Evolutionary conservation across 345 rosid genomes (phyloP).

Genomic region (Firmiana major): DNA sequence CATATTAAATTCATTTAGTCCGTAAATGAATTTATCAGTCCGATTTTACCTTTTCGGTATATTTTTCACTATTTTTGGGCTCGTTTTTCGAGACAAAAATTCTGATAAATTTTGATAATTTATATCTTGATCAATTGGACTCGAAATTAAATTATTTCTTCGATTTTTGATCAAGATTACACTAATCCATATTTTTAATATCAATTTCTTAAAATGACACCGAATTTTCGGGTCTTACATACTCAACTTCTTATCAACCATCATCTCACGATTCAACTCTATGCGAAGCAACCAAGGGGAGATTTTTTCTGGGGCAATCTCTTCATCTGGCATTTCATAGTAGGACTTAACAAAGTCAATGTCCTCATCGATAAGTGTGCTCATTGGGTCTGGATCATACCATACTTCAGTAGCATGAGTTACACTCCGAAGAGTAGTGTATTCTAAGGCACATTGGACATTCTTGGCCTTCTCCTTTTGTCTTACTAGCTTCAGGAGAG

Average conservation of each 20-base stretch:
- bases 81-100: too few relatives aligned
- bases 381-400: slow-evolving; percentile 95
- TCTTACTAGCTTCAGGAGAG: slow-evolving; percentile 61
- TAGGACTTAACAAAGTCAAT: slow-evolving; percentile 86
- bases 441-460: slow-evolving; percentile 94
- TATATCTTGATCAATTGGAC: too few relatives aligned
- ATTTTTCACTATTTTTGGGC: too few relatives aligned
- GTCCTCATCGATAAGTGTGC: slow-evolving; percentile 89
- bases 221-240: too few relatives aligned
- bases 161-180: too few relatives aligned
- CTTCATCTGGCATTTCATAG: slow-evolving; percentile 98
- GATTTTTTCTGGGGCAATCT: slow-evolving; percentile 80
- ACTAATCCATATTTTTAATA: too few relatives aligned
- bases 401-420: slow-evolving; percentile 94
- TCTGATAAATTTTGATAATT: too few relatives aligned
- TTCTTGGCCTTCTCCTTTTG: slow-evolving; percentile 93
- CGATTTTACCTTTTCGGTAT: too few relatives aligned
- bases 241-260: slow-evolving; percentile 91
- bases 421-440: slow-evolving; percentile 95
- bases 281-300: slow-evolving; percentile 97
- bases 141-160: too few relatives aligned
- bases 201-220: too few relatives aligned
- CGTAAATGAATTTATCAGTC: too few relatives aligned
- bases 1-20: too few relatives aligned
- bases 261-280: slow-evolving; percentile 96